Percentiles rank a stretch among this genome's conserved stretches.
Evolutionary conservation across 345 rosid genomes (phyloP).

Genomic region (Laguncularia racemosa): DNA sequence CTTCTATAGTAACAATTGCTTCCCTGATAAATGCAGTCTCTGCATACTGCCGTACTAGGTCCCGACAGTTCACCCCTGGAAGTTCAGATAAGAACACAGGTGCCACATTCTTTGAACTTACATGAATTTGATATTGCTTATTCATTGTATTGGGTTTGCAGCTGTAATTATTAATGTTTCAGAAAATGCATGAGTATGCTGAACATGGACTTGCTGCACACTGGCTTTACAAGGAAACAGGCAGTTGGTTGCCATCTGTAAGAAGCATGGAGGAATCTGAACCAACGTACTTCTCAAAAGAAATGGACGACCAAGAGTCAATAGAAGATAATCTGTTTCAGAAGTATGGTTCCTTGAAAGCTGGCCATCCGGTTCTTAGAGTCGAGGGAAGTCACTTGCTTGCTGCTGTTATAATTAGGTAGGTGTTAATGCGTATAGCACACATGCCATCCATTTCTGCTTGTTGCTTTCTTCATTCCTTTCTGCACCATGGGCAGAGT

Average conservation of each 20-base stretch:
- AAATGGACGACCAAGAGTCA: constrained; percentile 26
- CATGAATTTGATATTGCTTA: neutral
- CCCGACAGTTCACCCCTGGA: constrained; percentile 66
- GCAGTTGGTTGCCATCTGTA: constrained; percentile 26
- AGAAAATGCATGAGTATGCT: constrained; percentile 78
- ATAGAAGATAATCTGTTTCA: constrained; percentile 26
- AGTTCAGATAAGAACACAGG: constrained; percentile 83
- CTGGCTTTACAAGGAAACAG: constrained; percentile 77
- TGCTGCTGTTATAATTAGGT: constrained; percentile 66
- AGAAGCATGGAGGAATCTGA: constrained; percentile 39
- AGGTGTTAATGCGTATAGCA: constrained; percentile 2
- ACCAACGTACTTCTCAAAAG: constrained; percentile 30
- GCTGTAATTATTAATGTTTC: constrained; percentile 1
- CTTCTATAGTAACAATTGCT: no score
- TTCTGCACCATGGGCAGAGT: constrained; percentile 31
- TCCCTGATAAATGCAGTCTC: constrained; percentile 37
- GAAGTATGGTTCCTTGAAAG: constrained; percentile 47
- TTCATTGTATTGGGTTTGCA: constrained; percentile 7
- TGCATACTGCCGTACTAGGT: constrained; percentile 69
- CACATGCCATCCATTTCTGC: neutral
- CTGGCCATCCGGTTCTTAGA: constrained; percentile 70
- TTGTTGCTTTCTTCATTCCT: neutral
- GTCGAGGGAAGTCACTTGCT: constrained; percentile 66
- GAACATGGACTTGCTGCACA: constrained; percentile 87
- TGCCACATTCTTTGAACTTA: constrained; percentile 10